phyloP scores from a whole-genome alignment of 2,329 filamentous ascomycete species.

The Trichoderma gracile region DNA sequence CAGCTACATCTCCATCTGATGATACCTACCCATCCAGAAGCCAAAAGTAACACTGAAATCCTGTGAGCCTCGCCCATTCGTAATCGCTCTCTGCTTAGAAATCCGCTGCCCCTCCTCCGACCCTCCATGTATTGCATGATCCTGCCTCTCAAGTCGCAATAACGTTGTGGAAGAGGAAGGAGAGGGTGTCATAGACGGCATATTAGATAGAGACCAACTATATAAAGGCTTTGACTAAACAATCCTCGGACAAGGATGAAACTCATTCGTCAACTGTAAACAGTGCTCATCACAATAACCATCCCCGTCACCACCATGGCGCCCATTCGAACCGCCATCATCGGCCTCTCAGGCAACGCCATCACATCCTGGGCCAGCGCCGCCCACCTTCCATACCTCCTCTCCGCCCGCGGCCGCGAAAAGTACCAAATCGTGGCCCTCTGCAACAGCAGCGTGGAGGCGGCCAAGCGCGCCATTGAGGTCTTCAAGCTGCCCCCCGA shows the following conservation, averaged over 20 bases:
- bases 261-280: neutral
- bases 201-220: neutral
- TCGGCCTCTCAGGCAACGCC: conserved; percentile 57
- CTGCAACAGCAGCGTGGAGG: conserved; percentile 50
- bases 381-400: conserved; percentile 62
- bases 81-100: conserved; percentile 15
- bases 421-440: conserved; percentile 54
- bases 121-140: conserved; percentile 13
- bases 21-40: neutral
- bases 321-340: conserved; percentile 57
- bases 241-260: neutral
- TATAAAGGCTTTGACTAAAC: neutral
- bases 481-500: conserved; percentile 44
- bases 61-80: neutral
- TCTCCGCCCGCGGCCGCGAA: conserved; percentile 45
- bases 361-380: conserved; percentile 54
- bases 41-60: neutral
- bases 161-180: neutral
- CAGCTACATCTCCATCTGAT: neutral
- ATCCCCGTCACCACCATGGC: conserved; percentile 39
- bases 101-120: conserved; percentile 5
- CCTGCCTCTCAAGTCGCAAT: conserved; percentile 1
- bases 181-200: neutral
- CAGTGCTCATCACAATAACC: neutral
- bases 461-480: conserved; percentile 47